Percentiles rank a stretch among this genome's conserved stretches.
phyloP scores from a whole-genome alignment of 2,329 filamentous ascomycete genomes.

The Botrytis galanthina region DNA sequence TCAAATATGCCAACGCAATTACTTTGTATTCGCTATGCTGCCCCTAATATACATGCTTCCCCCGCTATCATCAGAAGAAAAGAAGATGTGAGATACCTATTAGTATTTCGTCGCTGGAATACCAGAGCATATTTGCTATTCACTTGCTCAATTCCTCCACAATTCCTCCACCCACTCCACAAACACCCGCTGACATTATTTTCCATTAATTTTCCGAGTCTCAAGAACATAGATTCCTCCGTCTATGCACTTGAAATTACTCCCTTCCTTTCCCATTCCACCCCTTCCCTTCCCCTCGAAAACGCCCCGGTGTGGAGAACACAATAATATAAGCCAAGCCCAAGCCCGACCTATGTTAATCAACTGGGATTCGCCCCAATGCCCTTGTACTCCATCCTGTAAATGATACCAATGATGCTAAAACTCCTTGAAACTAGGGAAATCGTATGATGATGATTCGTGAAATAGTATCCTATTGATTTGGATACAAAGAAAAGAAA shows the following conservation, averaged over 20 bases:
- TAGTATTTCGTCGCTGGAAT: background rate
- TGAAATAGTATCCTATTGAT: background rate
- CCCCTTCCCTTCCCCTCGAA: background rate
- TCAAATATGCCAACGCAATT: background rate
- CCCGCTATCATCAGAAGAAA: background rate
- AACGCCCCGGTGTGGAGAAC: background rate
- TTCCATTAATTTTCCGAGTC: background rate
- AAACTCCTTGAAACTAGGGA: conserved; percentile 6
- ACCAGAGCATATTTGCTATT: background rate
- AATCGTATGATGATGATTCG: background rate
- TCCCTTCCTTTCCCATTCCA: background rate
- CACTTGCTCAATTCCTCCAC: background rate
- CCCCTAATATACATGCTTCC: background rate
- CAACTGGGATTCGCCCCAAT: background rate
- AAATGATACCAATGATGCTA: conserved; percentile 4
- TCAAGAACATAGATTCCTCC: background rate
- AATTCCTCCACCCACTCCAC: background rate
- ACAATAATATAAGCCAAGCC: conserved; percentile 5
- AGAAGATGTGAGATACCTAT: background rate
- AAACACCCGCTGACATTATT: background rate
- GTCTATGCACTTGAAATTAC: background rate
- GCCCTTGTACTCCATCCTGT: conserved; percentile 3
- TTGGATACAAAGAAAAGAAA: background rate
- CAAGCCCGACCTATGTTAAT: background rate
- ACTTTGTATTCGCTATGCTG: background rate